Conservation (phyloP, 768 basidiomycete genomes). For the Leccinum variicolor region DNA sequence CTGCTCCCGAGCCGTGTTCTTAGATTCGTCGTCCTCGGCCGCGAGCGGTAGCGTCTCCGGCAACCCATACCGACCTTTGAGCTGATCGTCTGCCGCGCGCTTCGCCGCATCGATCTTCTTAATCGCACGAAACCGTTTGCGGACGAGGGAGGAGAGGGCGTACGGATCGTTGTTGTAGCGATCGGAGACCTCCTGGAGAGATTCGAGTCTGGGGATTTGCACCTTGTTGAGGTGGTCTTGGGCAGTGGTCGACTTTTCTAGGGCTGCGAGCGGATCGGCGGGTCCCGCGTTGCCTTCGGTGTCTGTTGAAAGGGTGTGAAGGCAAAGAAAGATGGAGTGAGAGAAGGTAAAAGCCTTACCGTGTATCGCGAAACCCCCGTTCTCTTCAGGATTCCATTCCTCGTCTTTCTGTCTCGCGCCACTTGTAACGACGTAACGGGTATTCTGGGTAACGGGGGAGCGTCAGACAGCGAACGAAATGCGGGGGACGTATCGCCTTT, state of each 20-base stretch:
- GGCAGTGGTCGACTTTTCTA: conserved; percentile 86
- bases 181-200: conserved; percentile 72
- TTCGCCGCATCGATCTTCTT: conserved; percentile 78
- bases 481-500: conserved; percentile 2
- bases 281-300: conserved; percentile 61
- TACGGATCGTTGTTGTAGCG: conserved; percentile 88
- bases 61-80: conserved; percentile 77
- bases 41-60: conserved; percentile 64
- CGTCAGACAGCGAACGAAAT: not conserved
- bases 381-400: conserved; percentile 96
- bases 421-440: conserved; percentile 86
- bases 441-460: conserved; percentile 58
- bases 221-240: conserved; percentile 71
- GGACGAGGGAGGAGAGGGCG: conserved; percentile 63
- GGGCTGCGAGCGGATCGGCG: conserved; percentile 80
- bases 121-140: conserved; percentile 81
- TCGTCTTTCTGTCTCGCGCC: conserved; percentile 95
- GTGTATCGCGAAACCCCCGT: conserved; percentile 88
- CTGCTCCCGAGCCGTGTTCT: conserved; percentile 57
- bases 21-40: conserved; percentile 59
- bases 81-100: conserved; percentile 60
- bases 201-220: conserved; percentile 76
- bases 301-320: conserved; percentile 33
- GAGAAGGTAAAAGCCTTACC: conserved; percentile 40
- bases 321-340: too few species aligned